Evolutionary conservation across 2,329 filamentous ascomycete species (phyloP), one percentile per base, ranked within the genome.

Genomic region (Dactylellina haptotyla): DNA sequence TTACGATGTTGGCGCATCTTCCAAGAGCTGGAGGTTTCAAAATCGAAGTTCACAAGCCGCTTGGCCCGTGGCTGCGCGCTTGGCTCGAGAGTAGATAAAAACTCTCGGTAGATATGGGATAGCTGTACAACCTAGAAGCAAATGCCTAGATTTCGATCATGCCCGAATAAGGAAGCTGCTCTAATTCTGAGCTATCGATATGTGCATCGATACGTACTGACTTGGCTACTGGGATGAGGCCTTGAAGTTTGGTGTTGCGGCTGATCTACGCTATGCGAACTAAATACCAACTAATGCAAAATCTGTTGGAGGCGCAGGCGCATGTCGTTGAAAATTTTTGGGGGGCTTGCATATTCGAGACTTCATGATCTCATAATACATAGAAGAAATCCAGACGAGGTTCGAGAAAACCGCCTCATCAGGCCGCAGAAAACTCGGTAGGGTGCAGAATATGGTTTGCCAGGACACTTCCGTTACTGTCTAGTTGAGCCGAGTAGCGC

Each of bases 11-110:
- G 41, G 41, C 41, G 16, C 10, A 46, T 6, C 32, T 14, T 34
- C 14, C 6, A 34, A 14, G 4, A 5, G 23, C 3, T n/a, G n/a
- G 23, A 20, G 57, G 34, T 8, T 54, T 67, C 25, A 34, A 59
- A 67, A 67, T 25, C 20, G 63, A 67, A 67, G 53, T 37, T 59
- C 30, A 37, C 16, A 53, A 45, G 37, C 4, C 12, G 30, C 53
- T 59, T 59, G 53, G 43, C 37, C 43, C 32, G 43, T 43, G 53
- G 53, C 53, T 57, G 39, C 18, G 28, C 26, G 32, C 18, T 23
- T 56, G 12, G 30, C 18, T 12, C n/a, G 9, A 2, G 30, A 14
- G 6, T 26, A 25, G 3, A n/a, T 3, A 9, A 6, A 25, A 39
- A 25, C 4, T 23, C 4, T 41, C 51, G 30, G 32, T 39, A 25